phyloP scores from a whole-genome alignment of 805 yeast genomes.

The Kockiozyma suomiensis region DNA sequence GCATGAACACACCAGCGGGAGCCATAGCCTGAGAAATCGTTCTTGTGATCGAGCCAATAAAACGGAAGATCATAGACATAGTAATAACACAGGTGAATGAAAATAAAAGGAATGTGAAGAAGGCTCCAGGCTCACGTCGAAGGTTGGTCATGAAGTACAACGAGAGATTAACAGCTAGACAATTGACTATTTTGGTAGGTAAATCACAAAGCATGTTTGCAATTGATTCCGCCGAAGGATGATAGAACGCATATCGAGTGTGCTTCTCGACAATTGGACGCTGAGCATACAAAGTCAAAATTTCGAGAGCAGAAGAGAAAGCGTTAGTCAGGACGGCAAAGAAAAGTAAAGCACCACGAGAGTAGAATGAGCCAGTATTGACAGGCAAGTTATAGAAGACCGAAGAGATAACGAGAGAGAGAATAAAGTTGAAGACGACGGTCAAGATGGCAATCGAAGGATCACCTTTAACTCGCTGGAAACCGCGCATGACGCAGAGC shows the following conservation, averaged over 20 bases:
- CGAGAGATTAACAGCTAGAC: slow-evolving; percentile 51
- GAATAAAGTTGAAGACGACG: slow-evolving; percentile 53
- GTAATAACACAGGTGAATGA: slow-evolving; percentile 49
- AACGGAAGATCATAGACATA: slow-evolving; percentile 57
- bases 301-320: slow-evolving; percentile 51
- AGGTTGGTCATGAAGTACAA: slow-evolving; percentile 61
- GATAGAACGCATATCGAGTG: slow-evolving; percentile 68
- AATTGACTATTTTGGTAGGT: slow-evolving; percentile 58
- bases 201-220: slow-evolving; percentile 62
- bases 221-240: slow-evolving; percentile 73
- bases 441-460: slow-evolving; percentile 52
- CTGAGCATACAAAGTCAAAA: slow-evolving; percentile 49
- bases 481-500: slow-evolving; percentile 35
- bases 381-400: slow-evolving; percentile 58
- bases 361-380: slow-evolving; percentile 57
- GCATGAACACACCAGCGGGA: slow-evolving; percentile 57
- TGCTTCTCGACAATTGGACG: slow-evolving; percentile 69
- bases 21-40: slow-evolving; percentile 61
- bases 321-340: slow-evolving; percentile 48
- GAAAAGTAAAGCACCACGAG: slow-evolving; percentile 65
- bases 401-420: slow-evolving; percentile 66
- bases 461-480: slow-evolving; percentile 60
- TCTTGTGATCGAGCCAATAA: slow-evolving; percentile 55
- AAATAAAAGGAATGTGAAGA: slow-evolving; percentile 55
- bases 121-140: slow-evolving; percentile 54